phyloP scores from a whole-genome alignment of 192 early-diverging fungal genomes.

The Tieghemiomyces parasiticus region DNA sequence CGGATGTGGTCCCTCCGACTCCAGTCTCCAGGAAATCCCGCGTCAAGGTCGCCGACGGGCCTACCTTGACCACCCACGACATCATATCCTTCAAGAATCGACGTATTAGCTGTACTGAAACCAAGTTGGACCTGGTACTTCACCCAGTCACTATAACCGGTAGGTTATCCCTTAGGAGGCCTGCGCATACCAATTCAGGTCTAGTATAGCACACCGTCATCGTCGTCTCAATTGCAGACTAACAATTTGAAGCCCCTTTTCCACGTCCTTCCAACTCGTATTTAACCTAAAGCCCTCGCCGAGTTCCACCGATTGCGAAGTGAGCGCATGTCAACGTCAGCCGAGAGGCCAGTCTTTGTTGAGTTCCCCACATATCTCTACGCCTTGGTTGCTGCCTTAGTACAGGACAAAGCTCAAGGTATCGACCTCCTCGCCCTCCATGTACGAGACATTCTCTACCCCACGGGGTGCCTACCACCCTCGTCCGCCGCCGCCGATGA shows the following conservation, averaged over 20 bases:
- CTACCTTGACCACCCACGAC: not conserved
- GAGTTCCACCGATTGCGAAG: not conserved
- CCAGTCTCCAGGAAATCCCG: too few relatives aligned
- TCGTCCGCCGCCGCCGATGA: slow-evolving; percentile 14
- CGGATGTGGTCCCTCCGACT: too few relatives aligned
- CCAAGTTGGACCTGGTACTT: not conserved
- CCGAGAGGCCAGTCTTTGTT: not conserved
- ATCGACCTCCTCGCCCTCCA: slow-evolving; percentile 17
- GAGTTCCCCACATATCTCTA: not conserved
- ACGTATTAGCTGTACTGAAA: not conserved
- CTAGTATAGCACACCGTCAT: too few relatives aligned
- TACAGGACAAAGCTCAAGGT: slow-evolving; percentile 22
- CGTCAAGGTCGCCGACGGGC: too few relatives aligned
- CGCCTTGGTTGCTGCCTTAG: slow-evolving; percentile 23
- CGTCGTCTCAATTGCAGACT: too few relatives aligned
- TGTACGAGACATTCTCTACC: slow-evolving; percentile 24
- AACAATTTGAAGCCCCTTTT: too few relatives aligned
- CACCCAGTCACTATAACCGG: not conserved
- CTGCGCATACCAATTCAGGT: too few relatives aligned
- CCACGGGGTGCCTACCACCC: slow-evolving; percentile 20
- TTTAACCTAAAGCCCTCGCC: slow-evolving; percentile 1
- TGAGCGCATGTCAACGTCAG: not conserved
- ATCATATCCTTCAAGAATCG: not conserved
- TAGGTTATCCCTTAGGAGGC: too few relatives aligned
- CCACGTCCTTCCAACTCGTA: too few relatives aligned